Base-by-base conservation (phyloP, 2,329 filamentous ascomycete species). In the Aspergillus sp. region DNA sequence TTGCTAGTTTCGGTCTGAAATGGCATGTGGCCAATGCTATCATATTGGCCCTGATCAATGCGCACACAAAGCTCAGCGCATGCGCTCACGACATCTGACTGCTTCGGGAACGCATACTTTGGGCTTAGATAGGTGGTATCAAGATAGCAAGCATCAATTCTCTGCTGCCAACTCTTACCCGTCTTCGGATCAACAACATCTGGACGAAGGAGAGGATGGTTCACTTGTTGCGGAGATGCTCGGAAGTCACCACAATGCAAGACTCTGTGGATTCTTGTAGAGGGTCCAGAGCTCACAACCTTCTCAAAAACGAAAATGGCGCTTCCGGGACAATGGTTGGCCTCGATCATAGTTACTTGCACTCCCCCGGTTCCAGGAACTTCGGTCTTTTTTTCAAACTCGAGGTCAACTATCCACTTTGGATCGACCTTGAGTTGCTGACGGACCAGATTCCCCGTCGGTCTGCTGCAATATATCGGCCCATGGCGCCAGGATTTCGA, bases 121-220 rank as follows among this genome's bases (percentile, higher is more conserved):
- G 95, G 95, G 62, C 95, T 96, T 11, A 99, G 83, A 71, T 99
- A 99, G 0, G 95, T 99, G 0, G 95, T 99, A 71, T 99, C 95
- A 8, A 99, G 85, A 71, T 99, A 99, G 77, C 95, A 98, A 27
- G 93, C 86, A 68, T 99, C 93, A 55, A 99, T 92, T 67, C 88
- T 91, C 70, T 98, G 95, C 68, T 95, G 89, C 58, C 81, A 86
- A 1, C 78, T 79, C 71, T 89, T 90, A 1, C 91, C 90, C 0
- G 86, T 87, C 8, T 90, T 78, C 2, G 82, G 79, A 66, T 96
- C 90, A 15, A 88, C 67, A 0, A 87, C 79, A 23, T 96, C 86
- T 0, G 95, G 91, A 62, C 86, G 86, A 3, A 99, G 80, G 0
- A 95, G 81, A 1, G 91, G 89, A 75, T 99, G 95, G 41, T 84